These are phyloP conservation scores for Panellus pusillus DNA, from an alignment of 768 basidiomycete species.

Conservation along the genomic window DNA sequence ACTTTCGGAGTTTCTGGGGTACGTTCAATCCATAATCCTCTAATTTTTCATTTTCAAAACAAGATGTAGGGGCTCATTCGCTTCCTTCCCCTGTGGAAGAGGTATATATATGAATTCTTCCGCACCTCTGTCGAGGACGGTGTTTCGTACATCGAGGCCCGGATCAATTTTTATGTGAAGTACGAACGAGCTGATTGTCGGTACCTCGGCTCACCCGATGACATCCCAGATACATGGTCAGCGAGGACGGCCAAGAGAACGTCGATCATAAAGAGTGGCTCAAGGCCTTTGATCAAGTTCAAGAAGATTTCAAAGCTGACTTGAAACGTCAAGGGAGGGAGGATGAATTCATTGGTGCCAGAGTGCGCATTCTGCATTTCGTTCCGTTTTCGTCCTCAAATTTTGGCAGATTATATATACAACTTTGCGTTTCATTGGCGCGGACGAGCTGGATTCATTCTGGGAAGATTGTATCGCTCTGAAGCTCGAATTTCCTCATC, in stretches of 20 bases:
- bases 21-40: conserved; percentile 16
- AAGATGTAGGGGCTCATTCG: conserved; percentile 40
- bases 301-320: conserved; percentile 53
- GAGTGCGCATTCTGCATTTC: conserved; percentile 28
- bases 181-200: conserved; percentile 28
- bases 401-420: conserved; percentile 65
- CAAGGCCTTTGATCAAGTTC: conserved; percentile 47
- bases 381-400: neutral
- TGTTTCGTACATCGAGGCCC: conserved; percentile 67
- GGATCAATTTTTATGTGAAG: conserved; percentile 65
- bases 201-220: neutral
- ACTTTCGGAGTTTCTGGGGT: conserved; percentile 53
- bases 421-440: conserved; percentile 54
- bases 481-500: conserved; percentile 72
- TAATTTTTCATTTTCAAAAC: neutral
- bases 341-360: conserved; percentile 67
- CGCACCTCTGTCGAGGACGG: conserved; percentile 65
- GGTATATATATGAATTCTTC: conserved; percentile 66
- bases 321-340: conserved; percentile 52
- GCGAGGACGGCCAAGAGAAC: conserved; percentile 54
- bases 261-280: conserved; percentile 64
- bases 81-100: conserved; percentile 57
- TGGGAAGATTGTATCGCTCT: conserved; percentile 73
- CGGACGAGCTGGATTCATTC: conserved; percentile 61
- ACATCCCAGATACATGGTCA: conserved; percentile 50